phyloP scores from a whole-genome alignment of 2,329 filamentous ascomycete genomes.

The Nemania bipapillata region DNA sequence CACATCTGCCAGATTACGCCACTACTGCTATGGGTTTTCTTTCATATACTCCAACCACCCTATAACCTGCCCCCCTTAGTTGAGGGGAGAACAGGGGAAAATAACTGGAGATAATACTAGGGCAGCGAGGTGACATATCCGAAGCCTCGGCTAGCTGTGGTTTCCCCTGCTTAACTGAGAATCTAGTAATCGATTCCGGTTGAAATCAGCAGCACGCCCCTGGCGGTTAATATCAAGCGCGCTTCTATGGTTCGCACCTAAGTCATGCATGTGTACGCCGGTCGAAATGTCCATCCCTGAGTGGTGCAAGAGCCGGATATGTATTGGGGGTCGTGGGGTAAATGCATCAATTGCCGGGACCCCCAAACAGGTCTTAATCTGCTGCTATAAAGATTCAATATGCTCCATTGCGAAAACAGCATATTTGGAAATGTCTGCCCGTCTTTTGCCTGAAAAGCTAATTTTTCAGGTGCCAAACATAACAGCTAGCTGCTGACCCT shows the following conservation, averaged over 20 bases:
- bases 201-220: background rate
- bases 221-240: slow-evolving; percentile 23
- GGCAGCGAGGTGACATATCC: background rate
- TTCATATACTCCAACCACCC: background rate
- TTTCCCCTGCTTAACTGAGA: background rate
- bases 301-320: slow-evolving; percentile 17
- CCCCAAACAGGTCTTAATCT: slow-evolving; percentile 20
- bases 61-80: background rate
- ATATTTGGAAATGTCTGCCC: background rate
- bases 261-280: background rate
- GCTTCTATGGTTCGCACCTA: background rate
- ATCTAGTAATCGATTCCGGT: background rate
- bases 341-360: slow-evolving; percentile 34
- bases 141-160: background rate
- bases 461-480: background rate
- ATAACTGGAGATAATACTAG: background rate
- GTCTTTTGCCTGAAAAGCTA: slow-evolving; percentile 24
- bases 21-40: background rate
- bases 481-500: background rate
- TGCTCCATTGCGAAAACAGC: background rate
- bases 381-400: slow-evolving; percentile 26
- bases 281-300: background rate
- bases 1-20: background rate
- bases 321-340: slow-evolving; percentile 44
- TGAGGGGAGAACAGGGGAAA: background rate